phyloP scores from a whole-genome alignment of 1,284 basidiomycete genomes.

The Marasmius sp. region DNA sequence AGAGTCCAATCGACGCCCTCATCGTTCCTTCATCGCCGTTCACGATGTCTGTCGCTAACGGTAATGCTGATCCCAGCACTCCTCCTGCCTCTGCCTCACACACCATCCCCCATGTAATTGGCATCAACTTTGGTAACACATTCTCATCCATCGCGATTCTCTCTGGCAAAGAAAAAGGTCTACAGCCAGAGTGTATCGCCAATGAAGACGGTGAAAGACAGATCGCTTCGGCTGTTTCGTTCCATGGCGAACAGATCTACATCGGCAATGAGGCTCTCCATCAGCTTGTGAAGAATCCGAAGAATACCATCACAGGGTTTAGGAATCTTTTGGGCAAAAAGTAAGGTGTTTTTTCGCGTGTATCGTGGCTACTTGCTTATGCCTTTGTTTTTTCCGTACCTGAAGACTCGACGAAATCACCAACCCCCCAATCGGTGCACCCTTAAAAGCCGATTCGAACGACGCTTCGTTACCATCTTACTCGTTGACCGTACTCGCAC shows the following conservation, averaged over 20 bases:
- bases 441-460: slow-evolving; percentile 77
- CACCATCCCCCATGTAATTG: slow-evolving; percentile 66
- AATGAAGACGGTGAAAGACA: slow-evolving; percentile 99
- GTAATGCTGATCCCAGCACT: background rate
- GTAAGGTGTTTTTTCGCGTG: slow-evolving; percentile 41
- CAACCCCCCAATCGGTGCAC: slow-evolving; percentile 60
- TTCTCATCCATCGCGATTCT: slow-evolving; percentile 95
- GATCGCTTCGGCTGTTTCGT: slow-evolving; percentile 93
- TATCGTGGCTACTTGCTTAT: background rate
- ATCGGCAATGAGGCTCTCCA: slow-evolving; percentile 95
- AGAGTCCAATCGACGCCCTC: background rate
- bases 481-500: slow-evolving; percentile 80
- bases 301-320: slow-evolving; percentile 95
- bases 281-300: slow-evolving; percentile 93
- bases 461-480: slow-evolving; percentile 78
- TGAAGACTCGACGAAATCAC: slow-evolving; percentile 73
- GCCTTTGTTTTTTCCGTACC: background rate
- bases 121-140: slow-evolving; percentile 97
- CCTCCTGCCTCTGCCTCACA: background rate
- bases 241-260: slow-evolving; percentile 86
- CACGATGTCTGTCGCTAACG: slow-evolving; percentile 2
- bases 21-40: background rate
- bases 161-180: slow-evolving; percentile 69
- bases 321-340: slow-evolving; percentile 92
- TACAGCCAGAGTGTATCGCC: slow-evolving; percentile 83